These are phyloP conservation scores for Geum urbanum DNA, from an alignment of 306 rosid species.

Conservation along the genomic window DNA sequence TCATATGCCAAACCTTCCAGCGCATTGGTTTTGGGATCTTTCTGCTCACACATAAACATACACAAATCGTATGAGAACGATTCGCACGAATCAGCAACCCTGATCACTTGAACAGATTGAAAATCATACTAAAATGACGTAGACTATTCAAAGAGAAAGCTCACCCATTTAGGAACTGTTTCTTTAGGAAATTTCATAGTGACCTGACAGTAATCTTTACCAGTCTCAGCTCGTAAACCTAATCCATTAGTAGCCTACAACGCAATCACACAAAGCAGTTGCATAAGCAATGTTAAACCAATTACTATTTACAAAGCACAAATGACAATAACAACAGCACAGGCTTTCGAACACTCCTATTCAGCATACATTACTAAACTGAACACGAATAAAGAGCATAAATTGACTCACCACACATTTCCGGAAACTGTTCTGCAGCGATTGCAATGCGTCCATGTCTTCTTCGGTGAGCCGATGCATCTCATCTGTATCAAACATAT, in stretches of 20 bases:
- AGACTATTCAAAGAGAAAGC: slow-evolving; percentile 4
- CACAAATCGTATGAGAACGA: slow-evolving; percentile 1
- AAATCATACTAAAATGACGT: not conserved
- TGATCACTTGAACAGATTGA: not conserved
- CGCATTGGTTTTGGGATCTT: slow-evolving; percentile 83
- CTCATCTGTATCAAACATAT: slow-evolving; percentile 37
- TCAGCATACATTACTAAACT: not conserved
- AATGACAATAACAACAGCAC: not conserved
- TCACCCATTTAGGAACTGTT: slow-evolving; percentile 94
- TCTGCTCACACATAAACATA: slow-evolving; percentile 52
- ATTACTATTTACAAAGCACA: not conserved
- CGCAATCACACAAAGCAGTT: slow-evolving; percentile 15
- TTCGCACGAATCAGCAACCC: not conserved
- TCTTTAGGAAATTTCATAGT: slow-evolving; percentile 64
- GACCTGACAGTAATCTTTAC: slow-evolving; percentile 63
- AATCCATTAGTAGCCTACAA: slow-evolving; percentile 85
- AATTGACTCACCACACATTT: slow-evolving; percentile 76
- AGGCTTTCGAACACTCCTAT: not conserved
- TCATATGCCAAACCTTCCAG: slow-evolving; percentile 81
- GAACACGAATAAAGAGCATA: not conserved
- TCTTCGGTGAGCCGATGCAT: slow-evolving; percentile 45
- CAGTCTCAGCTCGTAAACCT: slow-evolving; percentile 58
- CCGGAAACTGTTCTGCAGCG: slow-evolving; percentile 60
- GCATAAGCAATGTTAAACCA: not conserved
- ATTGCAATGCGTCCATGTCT: slow-evolving; percentile 63